Base-by-base conservation (phyloP, 352 stramenopile genomes). In the Globisporangium ultimum region DNA sequence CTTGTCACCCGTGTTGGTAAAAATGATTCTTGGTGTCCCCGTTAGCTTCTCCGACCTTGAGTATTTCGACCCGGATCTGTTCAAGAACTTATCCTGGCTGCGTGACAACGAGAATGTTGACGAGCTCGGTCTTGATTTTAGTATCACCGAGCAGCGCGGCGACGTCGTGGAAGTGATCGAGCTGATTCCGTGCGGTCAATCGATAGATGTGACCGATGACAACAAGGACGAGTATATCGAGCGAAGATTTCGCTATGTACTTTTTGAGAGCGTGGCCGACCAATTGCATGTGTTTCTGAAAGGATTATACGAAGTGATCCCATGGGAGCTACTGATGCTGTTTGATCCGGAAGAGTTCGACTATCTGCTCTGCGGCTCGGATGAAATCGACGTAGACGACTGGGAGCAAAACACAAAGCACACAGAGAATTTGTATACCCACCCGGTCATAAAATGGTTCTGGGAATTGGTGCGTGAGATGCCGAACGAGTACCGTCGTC, bases 271-370 rank as follows among this genome's bases (percentile, higher is more conserved):
- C 24, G 87, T 98, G 9, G 78, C 88, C 40, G 24, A 54, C 5
- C 86, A 96, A 68, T 68, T 96, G 11, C 64, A 64, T 41, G 64
- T 73, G 20, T 88, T 98, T 54, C 60, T 98, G 5, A 86, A 80
- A 43, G 95, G 96, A 12, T 91, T 98, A 53, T 98, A 97, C 63
- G 90, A 98, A 60, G 83, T 98, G 11, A 50, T 98, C 22, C 95
- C 93, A 0, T 74, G 91, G 47, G 76, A 92, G 17, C 72, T 98
- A 8, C 68, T 98, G 21, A 89, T 91, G 36, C 77, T 98, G 6
- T 98, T 98, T 66, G 95, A 98, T 65, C 93, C 93, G 59, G 87
- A 98, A 66, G 94, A 98, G 73, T 67, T 98, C 3, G 93, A 98
- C 68, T 79, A 98, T 40, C 51, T 98, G 9, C 75, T 98, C 57